These are phyloP conservation scores for Diaporthe sp. DNA, from an alignment of 2,329 filamentous ascomycete genomes.

Conservation along the genomic window DNA sequence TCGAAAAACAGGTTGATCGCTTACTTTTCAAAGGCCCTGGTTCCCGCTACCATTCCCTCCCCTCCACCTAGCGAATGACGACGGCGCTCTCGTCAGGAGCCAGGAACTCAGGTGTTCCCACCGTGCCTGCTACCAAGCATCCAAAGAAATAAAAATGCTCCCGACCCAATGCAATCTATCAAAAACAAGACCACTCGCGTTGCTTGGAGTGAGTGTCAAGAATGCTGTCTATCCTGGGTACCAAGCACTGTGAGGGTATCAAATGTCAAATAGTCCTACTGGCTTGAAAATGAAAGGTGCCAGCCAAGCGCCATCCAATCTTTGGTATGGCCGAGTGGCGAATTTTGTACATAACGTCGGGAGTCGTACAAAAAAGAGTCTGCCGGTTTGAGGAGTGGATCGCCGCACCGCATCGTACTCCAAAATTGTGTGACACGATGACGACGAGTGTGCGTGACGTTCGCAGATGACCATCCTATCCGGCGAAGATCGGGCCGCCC, in stretches of 20 bases:
- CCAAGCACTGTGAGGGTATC: conserved; percentile 39
- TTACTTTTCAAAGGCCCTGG: background rate
- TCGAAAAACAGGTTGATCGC: background rate
- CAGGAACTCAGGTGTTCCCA: background rate
- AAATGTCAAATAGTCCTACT: conserved; percentile 12
- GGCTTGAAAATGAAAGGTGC: background rate
- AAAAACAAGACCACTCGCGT: conserved; percentile 27
- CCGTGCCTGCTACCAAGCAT: background rate
- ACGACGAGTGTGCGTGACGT: background rate
- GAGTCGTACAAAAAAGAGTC: background rate
- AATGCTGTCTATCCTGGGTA: conserved; percentile 35
- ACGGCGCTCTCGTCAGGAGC: background rate
- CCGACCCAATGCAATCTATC: conserved; percentile 14
- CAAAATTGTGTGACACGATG: background rate
- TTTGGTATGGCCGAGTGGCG: background rate
- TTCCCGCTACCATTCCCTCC: background rate
- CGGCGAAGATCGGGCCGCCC: background rate
- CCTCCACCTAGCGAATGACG: background rate
- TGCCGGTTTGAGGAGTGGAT: background rate
- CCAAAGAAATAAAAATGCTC: background rate
- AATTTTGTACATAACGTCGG: background rate
- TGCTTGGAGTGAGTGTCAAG: conserved; percentile 28
- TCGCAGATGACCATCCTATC: background rate
- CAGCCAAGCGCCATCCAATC: background rate
- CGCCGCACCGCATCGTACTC: background rate